Base-by-base conservation (phyloP, 306 rosid species). In the Gastrolobium bilobum region DNA sequence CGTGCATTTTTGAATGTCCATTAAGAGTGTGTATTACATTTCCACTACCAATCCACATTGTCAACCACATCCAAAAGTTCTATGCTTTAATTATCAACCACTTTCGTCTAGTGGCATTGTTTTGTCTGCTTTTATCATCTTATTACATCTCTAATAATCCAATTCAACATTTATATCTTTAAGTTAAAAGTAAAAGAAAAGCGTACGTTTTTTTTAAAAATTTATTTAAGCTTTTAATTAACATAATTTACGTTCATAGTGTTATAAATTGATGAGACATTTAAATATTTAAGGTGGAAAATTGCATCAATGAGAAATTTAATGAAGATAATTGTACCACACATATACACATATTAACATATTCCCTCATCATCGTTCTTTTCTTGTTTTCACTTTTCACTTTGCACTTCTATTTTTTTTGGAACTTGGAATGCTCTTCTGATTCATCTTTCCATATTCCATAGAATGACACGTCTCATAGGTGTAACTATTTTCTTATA, bases 1-100 rank as follows among this genome's bases (percentile, higher is more conserved):
- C 2, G 35, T 79, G 71, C 75, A 54, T 72, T 71, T 76, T 52
- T 65, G 13, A 43, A 52, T 61, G 74, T 60, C 58, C 74, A 66
- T 79, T 72, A 34, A 29, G 75, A 35, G 46, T 77, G 75, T 61
- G 33, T 46, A 10, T 37, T 77, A 53, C 34, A 26, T 73, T 73
- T 67, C 73, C 78, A 61, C 73, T 69, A 42, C 11, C 38, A 33
- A 39, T 8, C 13, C 77, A 70, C 39, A 10, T 39, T 67, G 46
- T 54, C 75, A 79, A 39, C 68, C 34, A n/a, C 43, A 30, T 26
- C 58, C 20, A 4, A 59, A 61, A 58, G 29, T 60, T 78, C 10
- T 67, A 74, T 42, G 37, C 53, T 26, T 47, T 67, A 39, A 72
- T 56, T 37, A 57, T 74, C 75, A 8, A 43, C 34, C 35, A 30